Evolutionary conservation across 2,329 filamentous ascomycete species (phyloP).

Genomic region (Venturia asperata): DNA sequence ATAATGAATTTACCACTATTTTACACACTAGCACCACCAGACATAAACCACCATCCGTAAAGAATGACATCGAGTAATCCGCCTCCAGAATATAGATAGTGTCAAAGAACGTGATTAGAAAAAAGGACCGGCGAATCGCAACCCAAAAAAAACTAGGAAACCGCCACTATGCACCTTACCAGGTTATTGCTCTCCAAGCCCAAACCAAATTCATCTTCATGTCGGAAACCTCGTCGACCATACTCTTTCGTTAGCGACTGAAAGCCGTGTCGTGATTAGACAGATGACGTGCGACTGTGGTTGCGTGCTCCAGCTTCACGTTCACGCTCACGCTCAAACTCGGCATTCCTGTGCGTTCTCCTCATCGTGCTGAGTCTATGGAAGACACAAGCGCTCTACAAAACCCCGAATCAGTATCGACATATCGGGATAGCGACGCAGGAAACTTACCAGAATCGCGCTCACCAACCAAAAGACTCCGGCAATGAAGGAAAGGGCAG

Average conservation of each 20-base stretch:
- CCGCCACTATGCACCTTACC: neutral
- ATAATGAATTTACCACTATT: neutral
- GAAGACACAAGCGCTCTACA: conserved; percentile 1
- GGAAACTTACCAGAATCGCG: conserved; percentile 7
- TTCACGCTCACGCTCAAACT: neutral
- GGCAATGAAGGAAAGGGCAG: conserved; percentile 66
- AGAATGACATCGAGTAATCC: neutral
- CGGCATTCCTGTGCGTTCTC: neutral
- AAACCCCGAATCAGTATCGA: neutral
- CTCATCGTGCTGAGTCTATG: neutral
- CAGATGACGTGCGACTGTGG: neutral
- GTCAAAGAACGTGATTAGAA: neutral
- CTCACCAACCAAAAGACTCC: conserved; percentile 60
- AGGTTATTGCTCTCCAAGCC: neutral
- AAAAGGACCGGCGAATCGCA: neutral
- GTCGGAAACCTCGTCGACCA: neutral
- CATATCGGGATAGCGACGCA: neutral
- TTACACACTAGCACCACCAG: neutral
- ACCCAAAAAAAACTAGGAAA: neutral
- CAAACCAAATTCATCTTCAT: neutral
- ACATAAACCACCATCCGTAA: neutral
- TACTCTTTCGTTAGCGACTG: neutral
- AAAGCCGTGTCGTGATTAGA: neutral
- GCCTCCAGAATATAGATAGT: neutral
- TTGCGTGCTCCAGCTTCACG: neutral